Evolutionary conservation across 345 rosid species (phyloP), one percentile per base, ranked within the genome.

Genomic region (Bruguiera parviflora): DNA sequence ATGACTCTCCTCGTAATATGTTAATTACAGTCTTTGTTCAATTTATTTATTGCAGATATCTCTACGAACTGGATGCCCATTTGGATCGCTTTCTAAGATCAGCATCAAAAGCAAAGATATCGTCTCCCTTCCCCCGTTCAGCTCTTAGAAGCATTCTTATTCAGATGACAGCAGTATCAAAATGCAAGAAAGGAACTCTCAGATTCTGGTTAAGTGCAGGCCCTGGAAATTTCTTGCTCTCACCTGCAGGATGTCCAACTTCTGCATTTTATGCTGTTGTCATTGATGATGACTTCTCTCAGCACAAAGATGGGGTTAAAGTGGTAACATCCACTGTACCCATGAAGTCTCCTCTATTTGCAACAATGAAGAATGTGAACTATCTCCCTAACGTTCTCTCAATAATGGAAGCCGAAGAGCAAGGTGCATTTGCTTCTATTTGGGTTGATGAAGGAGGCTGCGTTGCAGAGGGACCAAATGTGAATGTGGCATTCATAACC

Each of bases 251-350:
- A 15, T 86, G 85, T 63, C 88, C 84, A 8, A 74, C 81, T 27
- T 58, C 94, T 37, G 94, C 88, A 57, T 88, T 88, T 81, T 88
- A 88, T 35, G 94, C 91, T 47, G 85, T 88, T 9, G 89, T 83
- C 65, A 88, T 88, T 1, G 85, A 79, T 1, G 75, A 84, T 5
- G 80, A 79, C 51, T 69, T 86, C 72, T 77, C 77, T 22, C 94
- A 88, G 29, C 56, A 71, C 74, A 86, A 75, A 72, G 79, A 82
- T 60, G 91, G 94, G 47, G 88, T 86, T 68, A 84, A 83, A 68
- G 89, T 80, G 75, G 76, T 86, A 67, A 88, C 91, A 28, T 82
- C 91, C n/a, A 76, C 80, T 0, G 69, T 82, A 71, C 94, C 91
- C 6, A 88, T 88, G 83, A 88, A 86, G 73, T 61, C 91, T 33